These are phyloP conservation scores for Penicillium paradoxum DNA, from an alignment of 495 filamentous ascomycete species.

Conservation along the genomic window DNA sequence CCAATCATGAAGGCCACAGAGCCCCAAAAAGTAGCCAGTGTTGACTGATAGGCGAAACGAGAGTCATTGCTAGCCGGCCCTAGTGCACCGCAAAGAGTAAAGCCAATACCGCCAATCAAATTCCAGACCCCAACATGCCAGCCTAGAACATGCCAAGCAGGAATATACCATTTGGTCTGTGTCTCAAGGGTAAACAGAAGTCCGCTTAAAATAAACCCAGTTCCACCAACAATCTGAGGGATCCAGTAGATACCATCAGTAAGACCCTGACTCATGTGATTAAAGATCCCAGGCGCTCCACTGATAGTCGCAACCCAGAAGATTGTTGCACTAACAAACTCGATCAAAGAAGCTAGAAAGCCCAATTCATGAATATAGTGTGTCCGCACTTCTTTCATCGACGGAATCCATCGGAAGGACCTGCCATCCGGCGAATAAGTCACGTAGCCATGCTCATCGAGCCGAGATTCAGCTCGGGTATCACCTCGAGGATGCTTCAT, in stretches of 20 bases:
- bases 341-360: constrained; percentile 58
- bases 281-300: constrained; percentile 54
- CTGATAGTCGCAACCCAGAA: constrained; percentile 64
- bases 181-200: constrained; percentile 66
- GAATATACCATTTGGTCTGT: constrained; percentile 60
- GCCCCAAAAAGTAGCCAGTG: constrained; percentile 61
- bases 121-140: constrained; percentile 59
- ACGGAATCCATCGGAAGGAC: constrained; percentile 59
- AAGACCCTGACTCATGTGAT: constrained; percentile 39
- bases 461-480: neutral
- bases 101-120: constrained; percentile 58
- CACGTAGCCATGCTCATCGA: constrained; percentile 6
- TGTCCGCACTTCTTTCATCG: constrained; percentile 48
- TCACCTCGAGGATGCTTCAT: constrained; percentile 12
- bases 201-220: constrained; percentile 55
- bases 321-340: constrained; percentile 59
- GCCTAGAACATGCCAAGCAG: constrained; percentile 54
- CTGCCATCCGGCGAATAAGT: constrained; percentile 16
- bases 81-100: constrained; percentile 62
- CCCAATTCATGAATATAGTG: constrained; percentile 67
- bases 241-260: constrained; percentile 61
- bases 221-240: constrained; percentile 63
- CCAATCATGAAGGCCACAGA: constrained; percentile 67
- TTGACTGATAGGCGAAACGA: constrained; percentile 53
- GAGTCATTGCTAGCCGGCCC: constrained; percentile 47